Conservation (phyloP, 2,329 filamentous ascomycete genomes). For the Pseudopyrenochaeta lycopersici region DNA sequence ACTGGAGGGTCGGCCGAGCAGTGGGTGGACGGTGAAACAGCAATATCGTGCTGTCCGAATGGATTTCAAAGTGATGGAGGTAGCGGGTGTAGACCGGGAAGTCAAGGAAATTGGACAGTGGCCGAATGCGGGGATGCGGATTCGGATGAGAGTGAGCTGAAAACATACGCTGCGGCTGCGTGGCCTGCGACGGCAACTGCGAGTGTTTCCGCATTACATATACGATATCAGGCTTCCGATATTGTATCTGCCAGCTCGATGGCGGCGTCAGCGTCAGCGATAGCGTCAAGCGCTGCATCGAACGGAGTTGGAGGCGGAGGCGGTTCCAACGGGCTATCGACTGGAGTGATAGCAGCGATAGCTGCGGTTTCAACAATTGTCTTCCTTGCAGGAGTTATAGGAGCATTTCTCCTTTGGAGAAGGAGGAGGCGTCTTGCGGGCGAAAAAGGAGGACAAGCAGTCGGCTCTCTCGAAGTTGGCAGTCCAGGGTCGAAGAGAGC, state of each 20-base stretch:
- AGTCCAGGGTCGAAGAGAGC: background rate
- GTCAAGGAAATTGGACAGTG: slow-evolving; percentile 16
- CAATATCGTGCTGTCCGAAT: slow-evolving; percentile 32
- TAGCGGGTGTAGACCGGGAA: slow-evolving; percentile 19
- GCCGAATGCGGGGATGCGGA: slow-evolving; percentile 31
- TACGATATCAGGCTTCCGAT: slow-evolving; percentile 25
- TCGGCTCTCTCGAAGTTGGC: background rate
- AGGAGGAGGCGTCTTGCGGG: slow-evolving; percentile 15
- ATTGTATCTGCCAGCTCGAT: slow-evolving; percentile 6
- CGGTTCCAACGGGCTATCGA: slow-evolving; percentile 59
- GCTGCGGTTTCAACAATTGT: slow-evolving; percentile 91
- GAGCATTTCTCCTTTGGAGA: slow-evolving; percentile 25
- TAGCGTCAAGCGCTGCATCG: background rate
- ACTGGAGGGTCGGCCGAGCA: slow-evolving; percentile 7
- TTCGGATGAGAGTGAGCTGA: slow-evolving; percentile 27
- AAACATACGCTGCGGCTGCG: slow-evolving; percentile 13
- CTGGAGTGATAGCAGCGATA: slow-evolving; percentile 79
- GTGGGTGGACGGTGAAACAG: slow-evolving; percentile 30
- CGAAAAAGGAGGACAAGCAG: slow-evolving; percentile 4
- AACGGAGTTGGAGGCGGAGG: background rate
- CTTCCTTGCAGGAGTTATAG: slow-evolving; percentile 63
- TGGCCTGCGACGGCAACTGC: slow-evolving; percentile 22
- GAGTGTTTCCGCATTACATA: slow-evolving; percentile 20
- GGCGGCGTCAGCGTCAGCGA: background rate
- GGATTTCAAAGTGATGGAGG: slow-evolving; percentile 25